phyloP scores from a whole-genome alignment of 345 rosid species.

The Eucalyptus tenuipes region DNA sequence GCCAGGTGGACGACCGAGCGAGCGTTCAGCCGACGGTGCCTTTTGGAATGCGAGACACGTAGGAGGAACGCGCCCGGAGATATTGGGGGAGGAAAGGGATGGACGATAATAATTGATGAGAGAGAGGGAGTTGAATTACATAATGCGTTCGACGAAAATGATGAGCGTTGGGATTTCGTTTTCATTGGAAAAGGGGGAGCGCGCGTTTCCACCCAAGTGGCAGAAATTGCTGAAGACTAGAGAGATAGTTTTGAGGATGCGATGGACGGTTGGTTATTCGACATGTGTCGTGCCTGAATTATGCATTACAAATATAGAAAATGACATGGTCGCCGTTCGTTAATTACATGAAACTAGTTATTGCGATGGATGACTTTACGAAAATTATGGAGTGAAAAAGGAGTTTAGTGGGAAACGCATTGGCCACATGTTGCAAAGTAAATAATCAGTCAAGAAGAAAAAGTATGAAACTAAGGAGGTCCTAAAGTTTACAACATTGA shows the following conservation, averaged over 20 bases:
- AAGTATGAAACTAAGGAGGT: not conserved
- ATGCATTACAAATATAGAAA: not conserved
- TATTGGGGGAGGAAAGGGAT: not conserved
- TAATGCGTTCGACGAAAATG: not conserved
- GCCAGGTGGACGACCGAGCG: not conserved
- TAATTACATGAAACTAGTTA: not conserved
- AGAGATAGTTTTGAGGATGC: not conserved
- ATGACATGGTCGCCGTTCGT: not conserved
- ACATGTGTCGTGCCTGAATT: not conserved
- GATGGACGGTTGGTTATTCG: not conserved
- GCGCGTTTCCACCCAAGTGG: not conserved
- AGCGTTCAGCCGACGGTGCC: not conserved
- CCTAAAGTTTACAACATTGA: not conserved
- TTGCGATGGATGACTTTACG: not conserved
- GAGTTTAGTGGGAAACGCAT: not conserved
- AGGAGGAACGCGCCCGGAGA: not conserved
- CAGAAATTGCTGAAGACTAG: not conserved
- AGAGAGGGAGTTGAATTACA: not conserved
- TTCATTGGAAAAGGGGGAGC: not conserved
- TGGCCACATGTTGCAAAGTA: not conserved
- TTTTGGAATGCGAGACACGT: not conserved
- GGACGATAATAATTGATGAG: not conserved
- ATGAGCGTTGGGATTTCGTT: not conserved
- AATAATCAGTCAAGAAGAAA: not conserved
- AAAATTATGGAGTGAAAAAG: not conserved